phyloP scores from a whole-genome alignment of 1,284 basidiomycete species.

The Cryptococcus sp. region DNA sequence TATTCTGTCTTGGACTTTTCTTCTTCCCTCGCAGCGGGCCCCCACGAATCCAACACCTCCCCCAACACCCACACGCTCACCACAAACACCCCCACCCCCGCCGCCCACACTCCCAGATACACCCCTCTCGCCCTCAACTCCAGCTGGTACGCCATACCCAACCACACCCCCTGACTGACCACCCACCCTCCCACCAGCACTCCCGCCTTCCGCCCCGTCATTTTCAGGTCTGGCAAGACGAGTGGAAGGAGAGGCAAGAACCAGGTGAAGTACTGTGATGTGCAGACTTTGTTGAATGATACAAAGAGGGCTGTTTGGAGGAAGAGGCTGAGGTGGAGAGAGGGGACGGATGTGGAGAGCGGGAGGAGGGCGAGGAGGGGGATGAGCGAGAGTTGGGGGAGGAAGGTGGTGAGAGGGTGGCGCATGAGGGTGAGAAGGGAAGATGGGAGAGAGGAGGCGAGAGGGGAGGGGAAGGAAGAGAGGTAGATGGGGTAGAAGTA shows the following conservation, averaged over 20 bases:
- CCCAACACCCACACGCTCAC: constrained; percentile 73
- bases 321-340: constrained; percentile 60
- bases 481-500: constrained; percentile 96
- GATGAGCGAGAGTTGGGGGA: constrained; percentile 52
- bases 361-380: constrained; percentile 29
- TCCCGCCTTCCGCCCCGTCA: constrained; percentile 54
- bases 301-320: constrained; percentile 89
- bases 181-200: constrained; percentile 65
- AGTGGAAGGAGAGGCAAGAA: constrained; percentile 88
- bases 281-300: constrained; percentile 97
- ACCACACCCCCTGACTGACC: constrained; percentile 70
- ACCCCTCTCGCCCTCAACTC: constrained; percentile 77
- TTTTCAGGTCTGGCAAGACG: constrained; percentile 63
- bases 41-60: constrained; percentile 55
- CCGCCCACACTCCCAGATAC: constrained; percentile 69
- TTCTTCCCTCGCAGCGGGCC: not conserved
- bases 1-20: not conserved
- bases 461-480: constrained; percentile 29
- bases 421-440: constrained; percentile 22
- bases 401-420: constrained; percentile 45
- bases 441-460: constrained; percentile 46
- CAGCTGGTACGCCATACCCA: constrained; percentile 77
- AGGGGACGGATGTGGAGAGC: too few relatives aligned
- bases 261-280: constrained; percentile 98
- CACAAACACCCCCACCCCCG: constrained; percentile 68